A percentile compares a stretch with the other conserved stretches of the same genome.
phyloP scores from a whole-genome alignment of 768 basidiomycete genomes.

The Neoboletus magnificus region DNA sequence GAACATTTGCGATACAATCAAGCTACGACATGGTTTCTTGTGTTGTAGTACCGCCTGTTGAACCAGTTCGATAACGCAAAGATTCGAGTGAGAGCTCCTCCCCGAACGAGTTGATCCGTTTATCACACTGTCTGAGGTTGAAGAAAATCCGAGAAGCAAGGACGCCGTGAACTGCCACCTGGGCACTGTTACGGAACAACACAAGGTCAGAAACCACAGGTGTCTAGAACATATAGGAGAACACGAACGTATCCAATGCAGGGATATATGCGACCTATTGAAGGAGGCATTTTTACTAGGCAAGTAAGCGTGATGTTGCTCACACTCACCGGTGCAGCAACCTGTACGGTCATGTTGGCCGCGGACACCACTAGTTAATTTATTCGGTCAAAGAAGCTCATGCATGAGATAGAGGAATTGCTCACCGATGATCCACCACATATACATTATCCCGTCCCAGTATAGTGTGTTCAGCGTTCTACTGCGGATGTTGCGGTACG shows the following conservation, averaged over 20 bases:
- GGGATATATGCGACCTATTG: slow-evolving; percentile 15
- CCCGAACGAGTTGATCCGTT: background rate
- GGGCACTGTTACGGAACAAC: slow-evolving; percentile 15
- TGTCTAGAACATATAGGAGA: background rate
- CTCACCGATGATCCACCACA: slow-evolving; percentile 23
- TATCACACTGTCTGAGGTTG: slow-evolving; percentile 22
- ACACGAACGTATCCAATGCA: slow-evolving; percentile 22
- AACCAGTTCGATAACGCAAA: background rate
- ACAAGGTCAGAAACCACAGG: slow-evolving; percentile 4
- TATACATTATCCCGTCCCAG: slow-evolving; percentile 28
- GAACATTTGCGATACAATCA: background rate
- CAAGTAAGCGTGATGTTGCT: no score
- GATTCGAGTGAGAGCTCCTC: background rate
- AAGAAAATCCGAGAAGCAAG: slow-evolving; percentile 29
- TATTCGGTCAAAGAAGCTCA: background rate
- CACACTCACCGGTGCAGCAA: slow-evolving; percentile 20
- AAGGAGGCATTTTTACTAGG: background rate
- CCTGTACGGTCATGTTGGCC: slow-evolving; percentile 13
- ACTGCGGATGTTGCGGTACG: slow-evolving; percentile 19
- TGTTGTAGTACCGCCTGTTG: background rate
- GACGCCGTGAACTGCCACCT: slow-evolving; percentile 27
- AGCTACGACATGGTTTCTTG: background rate
- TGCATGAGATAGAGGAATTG: background rate
- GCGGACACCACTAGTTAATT: slow-evolving; percentile 10
- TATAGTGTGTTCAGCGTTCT: slow-evolving; percentile 21